Percentiles rank a stretch among this genome's conserved stretches.
phyloP scores from a whole-genome alignment of 2,329 filamentous ascomycete species.

The Neofusicoccum laricinum region DNA sequence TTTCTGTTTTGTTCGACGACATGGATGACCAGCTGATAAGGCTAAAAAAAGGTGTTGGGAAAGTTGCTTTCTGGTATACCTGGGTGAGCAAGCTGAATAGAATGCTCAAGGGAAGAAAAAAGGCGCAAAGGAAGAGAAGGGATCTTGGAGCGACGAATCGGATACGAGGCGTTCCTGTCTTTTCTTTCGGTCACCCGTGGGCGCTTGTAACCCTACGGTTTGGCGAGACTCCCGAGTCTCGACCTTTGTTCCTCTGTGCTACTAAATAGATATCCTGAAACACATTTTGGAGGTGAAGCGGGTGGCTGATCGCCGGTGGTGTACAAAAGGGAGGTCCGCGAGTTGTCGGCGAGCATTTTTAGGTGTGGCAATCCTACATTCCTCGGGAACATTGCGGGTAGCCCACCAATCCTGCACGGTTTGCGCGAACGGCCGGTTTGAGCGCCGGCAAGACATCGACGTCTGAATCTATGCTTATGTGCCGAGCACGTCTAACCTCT shows the following conservation, averaged over 20 bases:
- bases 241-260: background rate
- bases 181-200: constrained; percentile 1
- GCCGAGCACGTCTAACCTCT: too few species aligned
- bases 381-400: background rate
- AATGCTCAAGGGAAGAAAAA: background rate
- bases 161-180: background rate
- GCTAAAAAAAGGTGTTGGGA: constrained; percentile 2
- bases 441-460: too few species aligned
- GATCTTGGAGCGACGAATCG: background rate
- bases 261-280: background rate
- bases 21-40: constrained; percentile 1
- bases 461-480: too few species aligned
- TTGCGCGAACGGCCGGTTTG: background rate
- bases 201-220: background rate
- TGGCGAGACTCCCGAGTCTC: background rate
- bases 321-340: background rate
- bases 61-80: background rate
- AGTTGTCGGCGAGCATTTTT: background rate
- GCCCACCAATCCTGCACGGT: background rate
- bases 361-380: constrained; percentile 1
- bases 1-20: background rate
- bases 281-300: background rate
- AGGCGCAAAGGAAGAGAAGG: constrained; percentile 4
- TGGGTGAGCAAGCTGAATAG: background rate
- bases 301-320: background rate